Percentiles rank a stretch among this genome's conserved stretches.
phyloP scores from a whole-genome alignment of 345 rosid species.

The Carallia pectinifolia region DNA sequence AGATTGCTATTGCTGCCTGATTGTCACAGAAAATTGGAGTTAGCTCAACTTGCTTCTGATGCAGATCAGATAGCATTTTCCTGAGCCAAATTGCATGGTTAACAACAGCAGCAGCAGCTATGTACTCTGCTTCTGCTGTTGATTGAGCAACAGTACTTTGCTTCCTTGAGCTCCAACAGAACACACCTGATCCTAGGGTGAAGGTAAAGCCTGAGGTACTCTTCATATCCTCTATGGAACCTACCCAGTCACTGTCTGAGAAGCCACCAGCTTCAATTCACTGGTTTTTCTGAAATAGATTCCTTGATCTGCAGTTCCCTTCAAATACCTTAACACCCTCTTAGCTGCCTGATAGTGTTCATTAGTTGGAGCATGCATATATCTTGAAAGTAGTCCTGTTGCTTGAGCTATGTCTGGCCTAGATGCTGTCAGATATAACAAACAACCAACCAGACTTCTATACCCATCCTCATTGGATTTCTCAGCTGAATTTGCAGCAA shows the following conservation, averaged over 20 bases:
- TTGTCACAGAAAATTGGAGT: neutral
- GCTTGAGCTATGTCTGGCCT: neutral
- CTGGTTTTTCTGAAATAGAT: neutral
- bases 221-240: constrained; percentile 2
- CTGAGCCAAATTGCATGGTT: neutral
- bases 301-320: neutral
- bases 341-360: neutral
- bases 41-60: neutral
- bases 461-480: neutral
- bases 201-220: neutral
- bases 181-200: neutral
- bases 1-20: neutral
- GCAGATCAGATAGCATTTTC: neutral
- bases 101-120: neutral
- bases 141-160: neutral
- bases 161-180: neutral
- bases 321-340: neutral
- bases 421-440: neutral
- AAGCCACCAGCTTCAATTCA: neutral
- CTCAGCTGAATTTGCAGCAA: neutral
- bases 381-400: neutral
- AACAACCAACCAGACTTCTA: neutral
- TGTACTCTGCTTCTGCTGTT: neutral
- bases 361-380: neutral
- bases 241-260: neutral